Conservation (phyloP, 148 eudicot genomes). For the Oxyria digyna region DNA sequence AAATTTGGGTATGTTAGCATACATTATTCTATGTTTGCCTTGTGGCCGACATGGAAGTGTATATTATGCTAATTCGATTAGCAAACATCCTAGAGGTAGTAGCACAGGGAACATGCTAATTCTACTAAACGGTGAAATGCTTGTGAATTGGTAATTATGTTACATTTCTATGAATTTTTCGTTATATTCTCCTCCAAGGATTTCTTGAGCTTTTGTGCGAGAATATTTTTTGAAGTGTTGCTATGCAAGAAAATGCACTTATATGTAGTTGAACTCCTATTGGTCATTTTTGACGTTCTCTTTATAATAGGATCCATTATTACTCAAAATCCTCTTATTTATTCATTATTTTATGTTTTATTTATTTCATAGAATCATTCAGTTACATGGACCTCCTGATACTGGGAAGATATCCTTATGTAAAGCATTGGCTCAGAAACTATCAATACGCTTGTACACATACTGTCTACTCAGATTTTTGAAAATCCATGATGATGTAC, state of each 20-base stretch:
- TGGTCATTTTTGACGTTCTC: neutral
- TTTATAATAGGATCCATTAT: no score
- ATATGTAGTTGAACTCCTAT: neutral
- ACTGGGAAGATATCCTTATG: slow-evolving; percentile 97
- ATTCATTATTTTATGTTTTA: neutral
- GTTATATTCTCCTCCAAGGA: neutral
- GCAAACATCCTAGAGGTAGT: neutral
- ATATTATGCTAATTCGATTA: neutral
- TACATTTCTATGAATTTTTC: neutral
- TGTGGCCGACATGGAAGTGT: neutral
- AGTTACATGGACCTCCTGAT: slow-evolving; percentile 97
- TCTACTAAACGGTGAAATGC: neutral
- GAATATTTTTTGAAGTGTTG: neutral
- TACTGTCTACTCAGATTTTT: neutral
- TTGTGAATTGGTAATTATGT: neutral
- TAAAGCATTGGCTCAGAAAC: slow-evolving; percentile 97
- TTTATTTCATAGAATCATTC: slow-evolving; percentile 59
- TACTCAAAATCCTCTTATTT: slow-evolving; percentile 2
- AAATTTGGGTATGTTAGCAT: neutral
- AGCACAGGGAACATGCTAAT: neutral
- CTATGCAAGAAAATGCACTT: neutral
- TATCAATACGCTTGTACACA: slow-evolving; percentile 45
- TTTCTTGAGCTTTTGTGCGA: neutral
- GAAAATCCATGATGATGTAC: no score
- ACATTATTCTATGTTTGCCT: neutral